Evolutionary conservation across 192 early-diverging fungal species (phyloP), one percentile per base, ranked within the genome.

Genomic region (Coemansia furcata): DNA sequence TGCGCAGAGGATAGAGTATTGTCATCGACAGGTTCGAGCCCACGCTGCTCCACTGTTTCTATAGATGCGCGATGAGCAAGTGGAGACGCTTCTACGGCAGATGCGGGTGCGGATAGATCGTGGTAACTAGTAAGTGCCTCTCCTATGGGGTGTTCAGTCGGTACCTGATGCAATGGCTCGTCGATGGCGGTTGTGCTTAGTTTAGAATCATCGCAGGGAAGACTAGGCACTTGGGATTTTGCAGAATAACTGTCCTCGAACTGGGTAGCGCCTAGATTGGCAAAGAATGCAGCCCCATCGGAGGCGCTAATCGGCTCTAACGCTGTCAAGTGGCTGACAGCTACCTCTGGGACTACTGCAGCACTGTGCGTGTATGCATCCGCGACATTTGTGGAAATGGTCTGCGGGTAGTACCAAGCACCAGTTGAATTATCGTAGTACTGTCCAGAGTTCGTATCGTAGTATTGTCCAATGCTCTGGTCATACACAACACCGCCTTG

Each of bases 281-380:
- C 78, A 64, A 81, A 81, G 61, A 81, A 81, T n/a, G 78, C 62
- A 17, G 66, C 78, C n/a, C 65, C 78, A 26, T 76, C 73, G 30
- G 38, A 6, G 2, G 6, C 58, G 15, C 15, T 33, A 15, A 21
- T 15, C 68, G 14, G 43, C 47, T 37, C 42, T 46, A 4, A 9
- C 21, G n/a, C 37, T 19, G 58, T 17, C 21, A 19, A 9, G 19
- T 57, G 19, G 33, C n/a, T 33, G 37, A 0, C 37, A 26, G 44
- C 26, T 35, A 17, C n/a, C n/a, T 59, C 63, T 17, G 69, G 30
- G 11, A 38, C 49, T 9, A 36, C 12, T 12, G 29, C 60, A 40
- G 58, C 9, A 10, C 58, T 17, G 23, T 19, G 58, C n/a, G 58
- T 26, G n/a, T 19, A 10, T 15, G 58, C 21, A 10, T 36, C 21